phyloP scores from a whole-genome alignment of 257 asterid species.

The Vinca minor region DNA sequence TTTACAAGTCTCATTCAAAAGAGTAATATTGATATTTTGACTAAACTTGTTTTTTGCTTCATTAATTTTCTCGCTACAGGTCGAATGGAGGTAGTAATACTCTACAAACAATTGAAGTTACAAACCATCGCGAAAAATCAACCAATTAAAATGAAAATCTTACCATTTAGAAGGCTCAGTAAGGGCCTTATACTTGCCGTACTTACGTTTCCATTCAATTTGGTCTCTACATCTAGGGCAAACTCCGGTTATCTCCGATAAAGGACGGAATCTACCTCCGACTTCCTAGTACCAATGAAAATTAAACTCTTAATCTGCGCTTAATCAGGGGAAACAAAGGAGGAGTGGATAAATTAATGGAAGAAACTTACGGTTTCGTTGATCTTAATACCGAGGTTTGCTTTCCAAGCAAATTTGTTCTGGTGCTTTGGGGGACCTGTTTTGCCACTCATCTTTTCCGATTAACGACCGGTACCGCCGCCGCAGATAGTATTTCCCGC shows the following conservation, averaged over 20 bases:
- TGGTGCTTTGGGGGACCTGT: slow-evolving; percentile 84
- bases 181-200: slow-evolving; percentile 82
- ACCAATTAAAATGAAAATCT: background rate
- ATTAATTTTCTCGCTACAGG: no score
- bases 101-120: no score
- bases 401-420: slow-evolving; percentile 78
- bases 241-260: slow-evolving; percentile 80
- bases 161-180: slow-evolving; percentile 88
- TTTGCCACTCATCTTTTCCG: slow-evolving; percentile 41
- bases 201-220: slow-evolving; percentile 88
- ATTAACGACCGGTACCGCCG: background rate
- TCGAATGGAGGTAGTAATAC: no score
- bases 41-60: no score
- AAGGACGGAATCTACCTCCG: slow-evolving; percentile 72
- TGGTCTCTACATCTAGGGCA: slow-evolving; percentile 78
- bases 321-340: background rate
- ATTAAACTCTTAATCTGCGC: background rate
- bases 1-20: no score
- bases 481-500: background rate
- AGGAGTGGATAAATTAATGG: background rate
- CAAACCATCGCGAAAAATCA: no score
- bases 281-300: slow-evolving; percentile 52
- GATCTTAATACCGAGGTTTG: slow-evolving; percentile 56
- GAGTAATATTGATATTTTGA: no score
- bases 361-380: slow-evolving; percentile 57